Conservation (phyloP, 192 early-diverging fungal species). For the Blastocladiella britannica region DNA sequence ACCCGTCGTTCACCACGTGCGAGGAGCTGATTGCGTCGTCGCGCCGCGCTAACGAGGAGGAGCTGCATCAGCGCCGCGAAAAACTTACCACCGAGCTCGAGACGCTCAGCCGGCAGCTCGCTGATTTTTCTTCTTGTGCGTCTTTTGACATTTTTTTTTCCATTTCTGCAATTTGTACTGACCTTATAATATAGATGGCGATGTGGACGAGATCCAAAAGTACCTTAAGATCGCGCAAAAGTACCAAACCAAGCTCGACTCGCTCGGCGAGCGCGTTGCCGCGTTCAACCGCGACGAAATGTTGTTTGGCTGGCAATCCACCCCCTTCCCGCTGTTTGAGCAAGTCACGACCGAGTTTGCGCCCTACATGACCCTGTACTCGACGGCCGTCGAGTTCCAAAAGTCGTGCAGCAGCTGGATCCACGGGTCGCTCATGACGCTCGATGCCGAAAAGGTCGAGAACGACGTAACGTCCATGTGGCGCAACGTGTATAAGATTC, state of each 20-base stretch:
- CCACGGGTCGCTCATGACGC: constrained; percentile 34
- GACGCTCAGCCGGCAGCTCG: constrained; percentile 34
- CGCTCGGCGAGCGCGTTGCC: constrained; percentile 21
- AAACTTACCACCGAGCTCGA: constrained; percentile 28
- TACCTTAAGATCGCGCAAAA: constrained; percentile 41
- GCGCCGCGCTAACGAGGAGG: constrained; percentile 27
- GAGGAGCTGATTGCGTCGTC: constrained; percentile 21
- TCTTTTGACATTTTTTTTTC: too few relatives aligned
- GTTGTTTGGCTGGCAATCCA: constrained; percentile 29
- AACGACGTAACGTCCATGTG: constrained; percentile 36
- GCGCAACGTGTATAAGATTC: constrained; percentile 32
- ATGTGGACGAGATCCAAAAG: constrained; percentile 32
- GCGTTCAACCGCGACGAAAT: constrained; percentile 33
- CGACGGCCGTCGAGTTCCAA: constrained; percentile 42
- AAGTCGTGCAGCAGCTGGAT: constrained; percentile 34
- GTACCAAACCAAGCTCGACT: constrained; percentile 27
- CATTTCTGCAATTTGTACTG: too few relatives aligned
- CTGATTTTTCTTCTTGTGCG: constrained; percentile 32
- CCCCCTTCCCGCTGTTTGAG: constrained; percentile 23
- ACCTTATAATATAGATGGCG: too few relatives aligned
- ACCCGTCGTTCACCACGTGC: constrained; percentile 24
- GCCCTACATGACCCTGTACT: constrained; percentile 32
- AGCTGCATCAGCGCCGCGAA: constrained; percentile 28
- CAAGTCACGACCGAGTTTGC: constrained; percentile 17
- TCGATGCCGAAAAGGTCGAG: constrained; percentile 37